Conservation (phyloP, 495 filamentous ascomycete genomes). For the Tuber indicum region DNA sequence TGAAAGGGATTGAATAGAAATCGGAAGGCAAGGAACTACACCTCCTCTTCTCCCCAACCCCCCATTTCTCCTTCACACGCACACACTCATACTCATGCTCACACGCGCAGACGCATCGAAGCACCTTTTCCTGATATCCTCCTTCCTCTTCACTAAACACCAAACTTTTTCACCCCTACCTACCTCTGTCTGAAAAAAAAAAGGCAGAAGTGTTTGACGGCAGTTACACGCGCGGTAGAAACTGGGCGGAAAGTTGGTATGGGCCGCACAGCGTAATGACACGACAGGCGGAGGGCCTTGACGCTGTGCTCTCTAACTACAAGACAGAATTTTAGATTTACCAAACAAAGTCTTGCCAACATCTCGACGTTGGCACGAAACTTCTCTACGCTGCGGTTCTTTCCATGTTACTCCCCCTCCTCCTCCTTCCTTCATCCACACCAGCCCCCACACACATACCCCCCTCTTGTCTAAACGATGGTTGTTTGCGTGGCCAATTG, state of each 20-base stretch:
- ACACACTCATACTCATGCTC: background rate
- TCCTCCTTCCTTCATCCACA: background rate
- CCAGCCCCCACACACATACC: background rate
- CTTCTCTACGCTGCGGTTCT: background rate
- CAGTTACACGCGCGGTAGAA: slow-evolving; percentile 18
- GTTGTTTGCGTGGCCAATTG: slow-evolving; percentile 34
- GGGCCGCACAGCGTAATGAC: slow-evolving; percentile 33
- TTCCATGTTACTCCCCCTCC: background rate
- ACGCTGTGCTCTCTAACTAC: slow-evolving; percentile 13
- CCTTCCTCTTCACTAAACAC: background rate
- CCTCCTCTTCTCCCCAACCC: background rate
- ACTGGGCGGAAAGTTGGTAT: slow-evolving; percentile 8
- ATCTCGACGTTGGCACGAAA: slow-evolving; percentile 14
- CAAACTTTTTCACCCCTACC: slow-evolving; percentile 3
- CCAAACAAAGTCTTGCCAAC: slow-evolving; percentile 20
- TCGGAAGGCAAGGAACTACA: background rate
- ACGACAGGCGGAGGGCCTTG: slow-evolving; percentile 26
- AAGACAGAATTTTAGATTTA: background rate
- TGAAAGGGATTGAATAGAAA: background rate
- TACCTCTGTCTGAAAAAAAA: slow-evolving; percentile 5
- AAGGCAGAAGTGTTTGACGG: slow-evolving; percentile 26
- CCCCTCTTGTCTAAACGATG: slow-evolving; percentile 13
- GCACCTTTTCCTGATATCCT: background rate
- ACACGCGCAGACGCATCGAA: background rate
- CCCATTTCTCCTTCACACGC: slow-evolving; percentile 2